These are phyloP conservation scores for Leishmania tarentolae DNA, from an alignment of 208 protist genomes.

Conservation along the genomic window DNA sequence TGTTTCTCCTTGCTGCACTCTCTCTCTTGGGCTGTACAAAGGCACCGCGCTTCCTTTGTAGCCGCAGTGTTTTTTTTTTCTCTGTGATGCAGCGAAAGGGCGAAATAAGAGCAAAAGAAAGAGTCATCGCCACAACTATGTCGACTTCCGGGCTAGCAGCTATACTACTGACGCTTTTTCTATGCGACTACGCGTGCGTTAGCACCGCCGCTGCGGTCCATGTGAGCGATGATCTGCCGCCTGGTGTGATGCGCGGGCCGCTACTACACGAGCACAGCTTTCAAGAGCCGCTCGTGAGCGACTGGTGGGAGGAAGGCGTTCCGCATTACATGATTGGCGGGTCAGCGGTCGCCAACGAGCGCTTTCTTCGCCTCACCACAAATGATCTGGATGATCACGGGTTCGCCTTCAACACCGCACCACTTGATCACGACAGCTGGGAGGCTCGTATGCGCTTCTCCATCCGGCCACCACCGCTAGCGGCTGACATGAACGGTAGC, in stretches of 20 bases:
- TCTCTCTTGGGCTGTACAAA: neutral
- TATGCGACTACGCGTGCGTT: neutral
- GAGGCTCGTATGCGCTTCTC: slow-evolving; percentile 74
- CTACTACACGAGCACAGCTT: slow-evolving; percentile 83
- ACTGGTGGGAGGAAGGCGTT: slow-evolving; percentile 90
- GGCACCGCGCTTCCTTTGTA: neutral
- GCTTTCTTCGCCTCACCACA: slow-evolving; percentile 79
- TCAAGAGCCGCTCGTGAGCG: slow-evolving; percentile 65
- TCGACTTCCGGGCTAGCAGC: neutral
- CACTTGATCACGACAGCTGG: slow-evolving; percentile 77
- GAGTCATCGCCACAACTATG: neutral
- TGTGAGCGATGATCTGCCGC: slow-evolving; percentile 40
- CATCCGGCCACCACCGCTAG: slow-evolving; percentile 57
- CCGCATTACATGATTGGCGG: slow-evolving; percentile 89
- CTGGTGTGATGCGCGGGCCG: slow-evolving; percentile 58
- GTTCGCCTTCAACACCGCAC: slow-evolving; percentile 83
- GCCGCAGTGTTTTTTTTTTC: neutral
- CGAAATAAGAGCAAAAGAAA: neutral
- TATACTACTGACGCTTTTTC: slow-evolving; percentile 2
- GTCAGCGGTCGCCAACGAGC: slow-evolving; percentile 72
- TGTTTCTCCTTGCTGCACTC: neutral
- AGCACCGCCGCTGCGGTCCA: neutral
- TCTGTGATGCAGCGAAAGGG: neutral
- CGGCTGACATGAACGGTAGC: slow-evolving; percentile 26
- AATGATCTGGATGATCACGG: slow-evolving; percentile 72